Conservation (phyloP, 768 basidiomycete species). For the Wakefieldia striispora region DNA sequence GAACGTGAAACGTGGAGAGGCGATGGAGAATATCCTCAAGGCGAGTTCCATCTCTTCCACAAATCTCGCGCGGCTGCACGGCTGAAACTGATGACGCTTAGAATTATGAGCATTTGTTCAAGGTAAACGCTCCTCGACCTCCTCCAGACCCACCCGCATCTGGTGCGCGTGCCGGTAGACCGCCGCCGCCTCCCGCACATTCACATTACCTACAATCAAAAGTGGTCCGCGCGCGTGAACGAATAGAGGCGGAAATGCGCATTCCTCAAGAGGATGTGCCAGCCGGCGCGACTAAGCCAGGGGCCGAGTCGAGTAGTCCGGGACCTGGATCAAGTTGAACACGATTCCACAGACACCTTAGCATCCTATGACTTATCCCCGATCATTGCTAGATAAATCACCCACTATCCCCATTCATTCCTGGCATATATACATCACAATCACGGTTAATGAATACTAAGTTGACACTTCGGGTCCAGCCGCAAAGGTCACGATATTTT, state of each 20-base stretch:
- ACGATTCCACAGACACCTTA: not conserved
- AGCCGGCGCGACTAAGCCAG: conserved; percentile 16
- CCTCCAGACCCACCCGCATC: conserved; percentile 46
- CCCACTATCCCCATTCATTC: conserved; percentile 28
- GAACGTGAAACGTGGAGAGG: conserved; percentile 76
- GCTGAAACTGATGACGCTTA: conserved; percentile 32
- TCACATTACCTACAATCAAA: conserved; percentile 97
- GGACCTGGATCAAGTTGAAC: conserved; percentile 24
- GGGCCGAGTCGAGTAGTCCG: conserved; percentile 14
- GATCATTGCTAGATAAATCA: conserved; percentile 19
- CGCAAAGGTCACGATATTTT: not conserved
- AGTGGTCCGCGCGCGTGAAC: conserved; percentile 90
- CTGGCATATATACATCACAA: conserved; percentile 11
- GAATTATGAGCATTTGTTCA: conserved; percentile 94
- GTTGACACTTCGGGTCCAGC: not conserved
- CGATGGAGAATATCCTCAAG: conserved; percentile 67
- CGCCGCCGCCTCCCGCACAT: conserved; percentile 44
- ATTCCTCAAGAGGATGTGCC: conserved; percentile 24
- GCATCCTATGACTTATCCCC: conserved; percentile 16
- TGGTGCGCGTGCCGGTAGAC: conserved; percentile 38
- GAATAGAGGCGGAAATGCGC: conserved; percentile 84
- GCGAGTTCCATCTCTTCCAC: conserved; percentile 38
- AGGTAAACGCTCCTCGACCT: conserved; percentile 77
- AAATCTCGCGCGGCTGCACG: not conserved
- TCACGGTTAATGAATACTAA: conserved; percentile 12